Conservation (phyloP, 192 early-diverging fungal species). For the Coemansia sp. region DNA sequence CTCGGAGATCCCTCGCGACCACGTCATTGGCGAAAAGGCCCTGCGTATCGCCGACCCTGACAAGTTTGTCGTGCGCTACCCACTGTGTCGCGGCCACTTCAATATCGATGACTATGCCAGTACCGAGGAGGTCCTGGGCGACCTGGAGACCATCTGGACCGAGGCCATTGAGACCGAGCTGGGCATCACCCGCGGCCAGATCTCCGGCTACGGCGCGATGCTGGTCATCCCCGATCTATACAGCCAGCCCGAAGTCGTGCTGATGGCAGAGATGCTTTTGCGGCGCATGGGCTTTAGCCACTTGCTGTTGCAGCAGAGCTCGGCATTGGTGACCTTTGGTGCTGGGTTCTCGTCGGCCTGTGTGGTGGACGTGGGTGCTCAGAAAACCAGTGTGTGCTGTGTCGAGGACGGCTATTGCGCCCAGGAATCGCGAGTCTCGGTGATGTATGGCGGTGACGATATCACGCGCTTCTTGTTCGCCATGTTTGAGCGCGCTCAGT, state of each 20-base stretch:
- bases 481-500: conserved; percentile 58
- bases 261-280: conserved; percentile 62
- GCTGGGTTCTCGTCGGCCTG: conserved; percentile 81
- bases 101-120: conserved; percentile 70
- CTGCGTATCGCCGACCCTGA: conserved; percentile 25
- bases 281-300: conserved; percentile 71
- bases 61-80: conserved; percentile 56
- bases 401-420: conserved; percentile 80
- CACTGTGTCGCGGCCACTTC: conserved; percentile 71
- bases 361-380: conserved; percentile 88
- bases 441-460: conserved; percentile 85
- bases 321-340: conserved; percentile 76
- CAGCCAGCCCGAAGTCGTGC: conserved; percentile 56
- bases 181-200: conserved; percentile 54
- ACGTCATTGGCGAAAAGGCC: conserved; percentile 32
- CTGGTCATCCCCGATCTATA: conserved; percentile 77
- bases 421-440: conserved; percentile 58
- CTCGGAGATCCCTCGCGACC: conserved; percentile 39
- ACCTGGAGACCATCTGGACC: conserved; percentile 78
- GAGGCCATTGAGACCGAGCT: conserved; percentile 63
- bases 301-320: conserved; percentile 74
- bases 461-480: conserved; percentile 69
- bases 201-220: conserved; percentile 62
- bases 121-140: conserved; percentile 60
- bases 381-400: conserved; percentile 76